These are phyloP conservation scores for Tylopilus rubrobrunneus DNA, from an alignment of 768 basidiomycete genomes.

Conservation along the genomic window DNA sequence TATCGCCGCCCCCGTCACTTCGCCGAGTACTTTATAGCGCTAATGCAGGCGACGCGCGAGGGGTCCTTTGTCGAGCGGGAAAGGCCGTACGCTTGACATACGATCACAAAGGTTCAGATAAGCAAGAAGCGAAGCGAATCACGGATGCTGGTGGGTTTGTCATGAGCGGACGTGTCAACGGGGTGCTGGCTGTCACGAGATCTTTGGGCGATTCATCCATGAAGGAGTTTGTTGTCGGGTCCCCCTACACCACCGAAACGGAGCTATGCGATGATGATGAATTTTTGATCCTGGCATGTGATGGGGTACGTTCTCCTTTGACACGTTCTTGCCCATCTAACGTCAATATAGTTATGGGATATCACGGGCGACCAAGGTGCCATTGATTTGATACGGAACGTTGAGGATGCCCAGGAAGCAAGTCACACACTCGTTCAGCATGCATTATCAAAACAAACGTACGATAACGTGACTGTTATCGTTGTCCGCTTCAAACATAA, in stretches of 20 bases:
- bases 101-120: conserved; percentile 97
- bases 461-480: conserved; percentile 91
- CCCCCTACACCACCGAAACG: conserved; percentile 98
- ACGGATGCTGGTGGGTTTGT: conserved; percentile 98
- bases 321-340: conserved; percentile 3
- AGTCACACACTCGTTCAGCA: conserved; percentile 75
- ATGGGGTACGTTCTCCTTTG: conserved; percentile 67
- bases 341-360: conserved; percentile 80
- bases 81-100: conserved; percentile 92
- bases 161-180: conserved; percentile 97
- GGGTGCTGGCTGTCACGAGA: conserved; percentile 93
- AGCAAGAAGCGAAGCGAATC: conserved; percentile 96
- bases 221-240: conserved; percentile 99
- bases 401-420: conserved; percentile 79
- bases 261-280: conserved; percentile 88
- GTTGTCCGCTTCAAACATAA: conserved; percentile 74
- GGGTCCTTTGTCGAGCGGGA: conserved; percentile 87
- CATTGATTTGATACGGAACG: conserved; percentile 73
- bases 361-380: conserved; percentile 89
- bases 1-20: conserved; percentile 45
- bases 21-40: conserved; percentile 89
- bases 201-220: conserved; percentile 96
- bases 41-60: conserved; percentile 95
- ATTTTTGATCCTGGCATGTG: conserved; percentile 93
- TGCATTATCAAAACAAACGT: conserved; percentile 84